phyloP scores from a whole-genome alignment of 1,139 yeast genomes.

The Magnusiomyces fungicola region DNA sequence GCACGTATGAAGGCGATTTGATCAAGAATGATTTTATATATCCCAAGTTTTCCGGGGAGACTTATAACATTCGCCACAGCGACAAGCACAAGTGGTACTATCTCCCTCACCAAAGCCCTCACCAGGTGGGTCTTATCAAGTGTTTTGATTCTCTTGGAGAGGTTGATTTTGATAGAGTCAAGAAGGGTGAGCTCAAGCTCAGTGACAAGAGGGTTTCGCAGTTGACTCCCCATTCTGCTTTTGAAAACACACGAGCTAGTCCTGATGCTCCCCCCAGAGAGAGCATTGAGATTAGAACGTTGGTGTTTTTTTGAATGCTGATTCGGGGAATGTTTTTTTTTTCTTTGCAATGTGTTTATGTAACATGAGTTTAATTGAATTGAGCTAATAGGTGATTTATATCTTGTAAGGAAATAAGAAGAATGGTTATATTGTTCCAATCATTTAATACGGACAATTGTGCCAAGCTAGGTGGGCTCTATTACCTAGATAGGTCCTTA shows the following conservation, averaged over 20 bases:
- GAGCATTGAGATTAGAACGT: constrained; percentile 24
- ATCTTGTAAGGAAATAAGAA: no score
- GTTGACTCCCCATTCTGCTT: constrained; percentile 25
- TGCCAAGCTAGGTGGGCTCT: no score
- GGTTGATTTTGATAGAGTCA: no score
- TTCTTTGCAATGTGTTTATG: no score
- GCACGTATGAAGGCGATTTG: constrained; percentile 17
- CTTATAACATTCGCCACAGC: constrained; percentile 19
- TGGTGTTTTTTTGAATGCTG: constrained; percentile 20
- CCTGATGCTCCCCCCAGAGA: constrained; percentile 20
- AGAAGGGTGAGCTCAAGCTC: background rate
- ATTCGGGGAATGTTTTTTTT: no score
- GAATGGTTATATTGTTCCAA: no score
- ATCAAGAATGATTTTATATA: constrained; percentile 19
- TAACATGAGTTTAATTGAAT: no score
- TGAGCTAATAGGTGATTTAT: no score
- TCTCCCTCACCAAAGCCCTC: constrained; percentile 18
- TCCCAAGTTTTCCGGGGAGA: constrained; percentile 21
- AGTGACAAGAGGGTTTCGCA: constrained; percentile 21
- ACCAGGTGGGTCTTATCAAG: constrained; percentile 22
- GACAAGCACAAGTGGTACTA: constrained; percentile 21
- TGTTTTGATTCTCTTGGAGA: constrained; percentile 27
- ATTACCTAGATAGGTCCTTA: no score
- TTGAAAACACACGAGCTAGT: constrained; percentile 20
- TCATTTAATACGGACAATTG: no score